Conservation (phyloP, 2,329 filamentous ascomycete genomes). For the Nemania sp. region DNA sequence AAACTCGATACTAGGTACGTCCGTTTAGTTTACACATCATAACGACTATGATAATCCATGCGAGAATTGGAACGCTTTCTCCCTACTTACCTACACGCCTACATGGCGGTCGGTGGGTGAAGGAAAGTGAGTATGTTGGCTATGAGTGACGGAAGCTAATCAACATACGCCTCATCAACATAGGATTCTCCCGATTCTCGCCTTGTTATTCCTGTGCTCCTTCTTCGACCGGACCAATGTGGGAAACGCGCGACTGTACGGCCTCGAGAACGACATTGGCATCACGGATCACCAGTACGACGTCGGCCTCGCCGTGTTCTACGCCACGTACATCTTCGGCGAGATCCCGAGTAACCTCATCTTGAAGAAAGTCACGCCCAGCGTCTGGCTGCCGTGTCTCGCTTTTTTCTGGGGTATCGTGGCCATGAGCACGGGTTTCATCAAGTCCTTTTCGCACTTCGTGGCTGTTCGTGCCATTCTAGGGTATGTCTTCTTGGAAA, state of each 20-base stretch:
- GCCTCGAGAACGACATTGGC: conserved; percentile 60
- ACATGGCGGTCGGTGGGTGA: not conserved
- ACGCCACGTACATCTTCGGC: conserved; percentile 66
- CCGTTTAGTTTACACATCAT: not conserved
- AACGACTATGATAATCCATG: not conserved
- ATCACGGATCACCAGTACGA: conserved; percentile 68
- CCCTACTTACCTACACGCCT: not conserved
- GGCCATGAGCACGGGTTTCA: conserved; percentile 61
- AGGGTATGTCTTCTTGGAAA: conserved; percentile 38
- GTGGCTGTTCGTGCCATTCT: conserved; percentile 64
- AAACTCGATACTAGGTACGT: conserved; percentile 59
- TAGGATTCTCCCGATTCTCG: conserved; percentile 66
- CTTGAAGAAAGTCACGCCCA: conserved; percentile 63
- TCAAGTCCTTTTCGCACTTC: conserved; percentile 59
- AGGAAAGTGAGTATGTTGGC: not conserved
- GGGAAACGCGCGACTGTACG: conserved; percentile 70
- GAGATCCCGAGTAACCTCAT: conserved; percentile 68
- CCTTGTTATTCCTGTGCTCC: conserved; percentile 67
- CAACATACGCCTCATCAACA: not conserved
- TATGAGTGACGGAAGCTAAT: not conserved
- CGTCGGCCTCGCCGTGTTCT: conserved; percentile 66
- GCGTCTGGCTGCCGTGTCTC: conserved; percentile 63
- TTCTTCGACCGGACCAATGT: conserved; percentile 73
- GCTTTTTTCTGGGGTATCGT: conserved; percentile 62
- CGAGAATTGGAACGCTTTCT: not conserved